phyloP scores from a whole-genome alignment of 306 rosid genomes.

The Geum urbanum region DNA sequence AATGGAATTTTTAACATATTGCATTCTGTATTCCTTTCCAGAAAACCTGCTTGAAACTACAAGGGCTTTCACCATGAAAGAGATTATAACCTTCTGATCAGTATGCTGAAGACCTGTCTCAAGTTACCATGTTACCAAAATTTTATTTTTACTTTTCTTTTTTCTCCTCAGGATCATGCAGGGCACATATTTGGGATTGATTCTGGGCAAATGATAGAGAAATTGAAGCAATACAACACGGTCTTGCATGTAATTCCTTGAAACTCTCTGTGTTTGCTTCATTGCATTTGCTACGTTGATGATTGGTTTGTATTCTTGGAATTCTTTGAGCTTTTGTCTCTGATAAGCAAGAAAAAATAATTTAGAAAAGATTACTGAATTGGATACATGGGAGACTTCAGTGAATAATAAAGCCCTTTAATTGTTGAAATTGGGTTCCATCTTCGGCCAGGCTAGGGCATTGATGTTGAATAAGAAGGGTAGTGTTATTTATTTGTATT shows the following conservation, averaged over 20 bases:
- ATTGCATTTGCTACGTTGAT: neutral
- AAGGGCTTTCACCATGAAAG: neutral
- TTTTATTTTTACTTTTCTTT: constrained; percentile 12
- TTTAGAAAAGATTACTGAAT: neutral
- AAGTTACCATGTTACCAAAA: neutral
- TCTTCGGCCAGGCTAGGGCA: neutral
- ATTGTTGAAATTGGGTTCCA: neutral
- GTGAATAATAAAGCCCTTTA: neutral
- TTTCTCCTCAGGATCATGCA: constrained; percentile 72
- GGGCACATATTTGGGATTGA: constrained; percentile 98
- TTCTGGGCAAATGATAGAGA: constrained; percentile 80
- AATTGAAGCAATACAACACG: constrained; percentile 81
- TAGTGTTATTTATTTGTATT: neutral
- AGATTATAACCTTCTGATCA: neutral
- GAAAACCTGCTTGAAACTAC: neutral
- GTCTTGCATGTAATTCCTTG: constrained; percentile 54
- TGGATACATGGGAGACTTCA: neutral
- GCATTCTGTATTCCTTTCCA: neutral
- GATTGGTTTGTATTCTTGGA: neutral
- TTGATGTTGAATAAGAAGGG: neutral
- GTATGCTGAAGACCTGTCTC: neutral
- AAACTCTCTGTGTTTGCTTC: neutral
- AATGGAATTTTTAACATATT: neutral
- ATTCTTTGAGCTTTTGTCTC: neutral
- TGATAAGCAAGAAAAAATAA: neutral